phyloP scores from a whole-genome alignment of 495 filamentous ascomycete genomes.

The Trichoderma reesei region DNA sequence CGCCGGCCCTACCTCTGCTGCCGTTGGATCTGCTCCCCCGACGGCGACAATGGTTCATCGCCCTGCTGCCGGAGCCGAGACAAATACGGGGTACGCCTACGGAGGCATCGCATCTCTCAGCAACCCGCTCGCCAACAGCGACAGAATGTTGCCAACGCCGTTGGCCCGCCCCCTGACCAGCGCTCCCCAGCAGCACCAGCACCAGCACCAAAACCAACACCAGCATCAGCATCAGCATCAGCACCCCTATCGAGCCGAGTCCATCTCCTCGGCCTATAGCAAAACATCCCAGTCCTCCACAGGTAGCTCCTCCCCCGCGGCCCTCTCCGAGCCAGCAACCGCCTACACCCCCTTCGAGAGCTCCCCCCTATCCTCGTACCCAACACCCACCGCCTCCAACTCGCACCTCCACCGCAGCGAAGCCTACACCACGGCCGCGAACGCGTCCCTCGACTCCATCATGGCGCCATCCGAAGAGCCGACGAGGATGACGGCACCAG shows the following conservation, averaged over 20 bases:
- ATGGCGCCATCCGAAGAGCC: not conserved
- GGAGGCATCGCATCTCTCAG: not conserved
- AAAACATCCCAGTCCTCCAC: constrained; percentile 4
- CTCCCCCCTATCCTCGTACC: constrained; percentile 1
- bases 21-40: not conserved
- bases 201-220: no score
- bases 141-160: not conserved
- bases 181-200: not conserved
- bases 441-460: not conserved
- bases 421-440: not conserved
- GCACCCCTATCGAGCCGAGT: not conserved
- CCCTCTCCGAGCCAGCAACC: not conserved
- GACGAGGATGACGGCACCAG: not conserved
- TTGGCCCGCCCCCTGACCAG: not conserved
- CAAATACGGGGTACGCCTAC: not conserved
- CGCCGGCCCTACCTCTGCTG: not conserved
- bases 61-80: not conserved
- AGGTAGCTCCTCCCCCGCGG: not conserved
- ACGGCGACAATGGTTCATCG: not conserved
- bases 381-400: not conserved
- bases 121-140: not conserved
- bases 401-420: not conserved
- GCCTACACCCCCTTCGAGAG: not conserved
- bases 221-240: no score
- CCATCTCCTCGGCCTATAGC: constrained; percentile 9